phyloP scores from a whole-genome alignment of 768 basidiomycete genomes.

The Tulasnella sp. region DNA sequence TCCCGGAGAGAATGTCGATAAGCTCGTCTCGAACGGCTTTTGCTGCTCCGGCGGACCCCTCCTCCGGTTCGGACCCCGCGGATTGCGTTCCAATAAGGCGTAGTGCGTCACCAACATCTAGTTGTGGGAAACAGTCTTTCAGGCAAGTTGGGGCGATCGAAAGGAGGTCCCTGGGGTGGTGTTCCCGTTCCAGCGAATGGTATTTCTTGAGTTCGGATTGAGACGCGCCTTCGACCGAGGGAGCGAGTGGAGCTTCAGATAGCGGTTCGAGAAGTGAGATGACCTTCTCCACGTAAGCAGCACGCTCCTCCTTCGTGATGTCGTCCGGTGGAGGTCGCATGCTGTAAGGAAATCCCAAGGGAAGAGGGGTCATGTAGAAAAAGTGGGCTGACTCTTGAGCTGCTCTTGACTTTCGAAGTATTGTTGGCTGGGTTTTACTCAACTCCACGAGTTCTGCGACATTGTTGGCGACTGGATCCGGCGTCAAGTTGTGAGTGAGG shows the following conservation, averaged over 20 bases:
- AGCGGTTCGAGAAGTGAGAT: conserved; percentile 52
- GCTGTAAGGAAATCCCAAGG: conserved; percentile 70
- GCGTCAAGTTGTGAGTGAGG: conserved; percentile 39
- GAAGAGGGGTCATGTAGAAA: conserved; percentile 73
- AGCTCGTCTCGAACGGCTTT: conserved; percentile 50
- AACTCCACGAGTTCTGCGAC: conserved; percentile 39
- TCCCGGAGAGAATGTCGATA: conserved; percentile 70
- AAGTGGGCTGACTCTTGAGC: conserved; percentile 52
- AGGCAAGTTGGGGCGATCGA: conserved; percentile 59
- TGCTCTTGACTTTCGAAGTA: conserved; percentile 59
- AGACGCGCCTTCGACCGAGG: conserved; percentile 21
- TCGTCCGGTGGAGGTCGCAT: conserved; percentile 40
- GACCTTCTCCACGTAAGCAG: conserved; percentile 55
- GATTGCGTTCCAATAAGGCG: conserved; percentile 53
- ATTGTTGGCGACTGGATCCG: conserved; percentile 47
- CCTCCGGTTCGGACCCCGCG: conserved; percentile 22
- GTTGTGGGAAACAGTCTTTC: conserved; percentile 65
- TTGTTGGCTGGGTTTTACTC: conserved; percentile 43
- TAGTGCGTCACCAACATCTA: conserved; percentile 82
- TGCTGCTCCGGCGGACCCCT: conserved; percentile 19
- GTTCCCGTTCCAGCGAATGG: conserved; percentile 37
- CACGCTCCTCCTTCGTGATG: not conserved
- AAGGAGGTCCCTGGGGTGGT: conserved; percentile 43
- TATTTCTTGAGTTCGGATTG: conserved; percentile 35
- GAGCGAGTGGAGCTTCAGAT: conserved; percentile 24